Conservation (phyloP, 2,329 filamentous ascomycete species). For the Aspergillus fructus region DNA sequence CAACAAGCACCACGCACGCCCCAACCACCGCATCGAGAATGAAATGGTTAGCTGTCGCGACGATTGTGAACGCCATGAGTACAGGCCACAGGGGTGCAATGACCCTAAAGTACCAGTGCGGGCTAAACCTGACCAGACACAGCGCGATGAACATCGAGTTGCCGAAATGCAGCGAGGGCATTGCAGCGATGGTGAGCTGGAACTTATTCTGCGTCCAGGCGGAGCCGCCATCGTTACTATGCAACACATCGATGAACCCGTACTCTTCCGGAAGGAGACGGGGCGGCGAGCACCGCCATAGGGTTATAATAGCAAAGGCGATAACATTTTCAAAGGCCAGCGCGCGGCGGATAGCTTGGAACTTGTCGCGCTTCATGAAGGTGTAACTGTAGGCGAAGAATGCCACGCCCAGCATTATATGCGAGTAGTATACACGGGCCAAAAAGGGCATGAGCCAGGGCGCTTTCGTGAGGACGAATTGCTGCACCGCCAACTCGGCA, state of each 20-base stretch:
- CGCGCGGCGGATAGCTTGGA: conserved; percentile 46
- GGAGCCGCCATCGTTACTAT: conserved; percentile 25
- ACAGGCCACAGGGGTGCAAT: conserved; percentile 46
- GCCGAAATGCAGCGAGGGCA: conserved; percentile 52
- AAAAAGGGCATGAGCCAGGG: conserved; percentile 42
- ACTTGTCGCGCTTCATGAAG: conserved; percentile 41
- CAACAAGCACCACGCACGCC: conserved; percentile 35
- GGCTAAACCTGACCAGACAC: conserved; percentile 39
- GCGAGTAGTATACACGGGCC: conserved; percentile 47
- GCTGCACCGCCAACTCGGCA: conserved; percentile 43
- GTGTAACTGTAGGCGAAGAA: conserved; percentile 53
- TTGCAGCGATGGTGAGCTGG: conserved; percentile 51
- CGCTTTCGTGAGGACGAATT: conserved; percentile 37
- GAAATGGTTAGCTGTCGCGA: conserved; percentile 68
- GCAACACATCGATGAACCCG: conserved; percentile 50
- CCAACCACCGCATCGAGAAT: conserved; percentile 67
- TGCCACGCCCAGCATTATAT: conserved; percentile 46
- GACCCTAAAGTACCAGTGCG: conserved; percentile 37
- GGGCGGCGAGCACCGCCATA: conserved; percentile 51
- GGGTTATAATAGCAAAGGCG: conserved; percentile 49
- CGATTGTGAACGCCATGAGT: conserved; percentile 55
- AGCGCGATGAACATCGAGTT: conserved; percentile 31
- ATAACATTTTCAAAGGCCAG: conserved; percentile 51
- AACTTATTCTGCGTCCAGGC: conserved; percentile 49
- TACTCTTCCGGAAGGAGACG: conserved; percentile 45